Evolutionary conservation across 352 stramenopile genomes (phyloP).

Genomic region (Pythium pyrilobum): DNA sequence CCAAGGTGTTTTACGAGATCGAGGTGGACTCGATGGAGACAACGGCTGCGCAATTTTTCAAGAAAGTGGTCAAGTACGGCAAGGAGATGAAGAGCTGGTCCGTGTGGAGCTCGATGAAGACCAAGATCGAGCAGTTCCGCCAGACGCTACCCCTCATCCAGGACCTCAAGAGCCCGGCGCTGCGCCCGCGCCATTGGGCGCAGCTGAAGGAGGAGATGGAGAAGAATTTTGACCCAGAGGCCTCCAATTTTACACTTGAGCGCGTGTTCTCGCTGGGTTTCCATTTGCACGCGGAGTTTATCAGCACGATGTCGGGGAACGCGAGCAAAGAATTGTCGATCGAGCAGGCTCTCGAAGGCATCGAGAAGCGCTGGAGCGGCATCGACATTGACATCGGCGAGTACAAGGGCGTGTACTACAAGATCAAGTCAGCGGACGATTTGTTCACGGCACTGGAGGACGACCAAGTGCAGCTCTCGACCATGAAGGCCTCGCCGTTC

Average conservation of each 20-base stretch:
- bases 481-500: conserved; percentile 93
- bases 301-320: conserved; percentile 88
- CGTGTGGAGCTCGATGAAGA: conserved; percentile 89
- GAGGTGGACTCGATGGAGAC: conserved; percentile 91
- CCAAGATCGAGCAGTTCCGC: conserved; percentile 92
- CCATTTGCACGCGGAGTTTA: conserved; percentile 87
- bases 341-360: conserved; percentile 82
- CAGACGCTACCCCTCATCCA: conserved; percentile 92
- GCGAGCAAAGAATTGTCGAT: conserved; percentile 92
- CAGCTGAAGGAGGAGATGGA: conserved; percentile 87
- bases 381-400: conserved; percentile 90
- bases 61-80: conserved; percentile 91
- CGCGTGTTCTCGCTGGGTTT: conserved; percentile 86
- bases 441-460: conserved; percentile 90
- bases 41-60: conserved; percentile 86
- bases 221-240: conserved; percentile 78
- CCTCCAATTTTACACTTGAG: conserved; percentile 75
- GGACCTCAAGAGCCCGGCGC: conserved; percentile 88
- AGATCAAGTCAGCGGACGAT: conserved; percentile 89
- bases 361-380: conserved; percentile 82
- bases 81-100: conserved; percentile 93
- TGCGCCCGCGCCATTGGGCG: conserved; percentile 86
- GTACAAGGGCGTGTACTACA: conserved; percentile 93
- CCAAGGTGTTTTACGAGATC: conserved; percentile 89
- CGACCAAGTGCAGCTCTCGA: conserved; percentile 89